Evolutionary conservation across 495 filamentous ascomycete genomes (phyloP).

Genomic region (Penicillium cinerascens): DNA sequence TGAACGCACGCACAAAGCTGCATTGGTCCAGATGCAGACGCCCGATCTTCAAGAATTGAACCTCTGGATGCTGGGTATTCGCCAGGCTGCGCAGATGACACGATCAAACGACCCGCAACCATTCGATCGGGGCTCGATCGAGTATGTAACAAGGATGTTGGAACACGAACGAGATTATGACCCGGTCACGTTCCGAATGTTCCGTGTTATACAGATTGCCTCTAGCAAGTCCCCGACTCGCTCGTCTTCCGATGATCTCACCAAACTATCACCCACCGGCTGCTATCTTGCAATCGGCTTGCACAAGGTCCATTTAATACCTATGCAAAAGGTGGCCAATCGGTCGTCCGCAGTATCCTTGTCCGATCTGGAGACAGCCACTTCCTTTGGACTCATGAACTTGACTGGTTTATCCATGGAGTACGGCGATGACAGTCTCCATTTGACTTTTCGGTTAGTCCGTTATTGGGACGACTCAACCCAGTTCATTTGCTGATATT

Average conservation of each 20-base stretch:
- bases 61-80: constrained; percentile 69
- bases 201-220: constrained; percentile 77
- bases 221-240: constrained; percentile 52
- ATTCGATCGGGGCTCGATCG: constrained; percentile 57
- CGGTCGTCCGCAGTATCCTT: constrained; percentile 54
- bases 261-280: constrained; percentile 65
- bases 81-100: constrained; percentile 54
- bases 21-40: constrained; percentile 66
- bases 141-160: constrained; percentile 63
- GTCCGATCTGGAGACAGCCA: constrained; percentile 44
- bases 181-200: constrained; percentile 69
- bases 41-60: constrained; percentile 68
- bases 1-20: constrained; percentile 60
- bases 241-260: constrained; percentile 73
- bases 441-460: constrained; percentile 72
- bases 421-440: constrained; percentile 77
- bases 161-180: constrained; percentile 69
- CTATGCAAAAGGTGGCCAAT: constrained; percentile 59
- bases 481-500: constrained; percentile 6
- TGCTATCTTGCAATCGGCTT: constrained; percentile 85
- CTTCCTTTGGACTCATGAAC: constrained; percentile 70
- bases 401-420: constrained; percentile 65
- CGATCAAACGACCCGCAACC: constrained; percentile 50
- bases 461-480: not conserved
- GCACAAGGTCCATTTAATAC: constrained; percentile 77